Evolutionary conservation across 345 rosid genomes (phyloP).

Genomic region (Euphorbia pulcherrima): DNA sequence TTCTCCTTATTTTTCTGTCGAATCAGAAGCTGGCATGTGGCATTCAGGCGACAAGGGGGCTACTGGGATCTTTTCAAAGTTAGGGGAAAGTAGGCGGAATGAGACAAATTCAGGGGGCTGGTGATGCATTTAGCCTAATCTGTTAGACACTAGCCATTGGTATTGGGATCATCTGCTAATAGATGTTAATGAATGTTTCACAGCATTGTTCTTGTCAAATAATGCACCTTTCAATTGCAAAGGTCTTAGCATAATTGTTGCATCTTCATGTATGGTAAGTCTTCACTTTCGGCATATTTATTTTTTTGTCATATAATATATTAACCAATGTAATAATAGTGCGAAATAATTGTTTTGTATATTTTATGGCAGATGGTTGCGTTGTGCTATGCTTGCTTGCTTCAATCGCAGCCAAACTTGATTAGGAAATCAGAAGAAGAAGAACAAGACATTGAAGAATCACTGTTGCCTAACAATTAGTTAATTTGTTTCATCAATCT

Average conservation of each 20-base stretch:
- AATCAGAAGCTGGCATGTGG: too few relatives aligned
- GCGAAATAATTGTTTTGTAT: too few relatives aligned
- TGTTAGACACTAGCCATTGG: too few relatives aligned
- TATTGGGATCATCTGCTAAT: too few relatives aligned
- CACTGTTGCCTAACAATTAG: constrained; percentile 21
- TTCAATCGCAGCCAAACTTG: constrained; percentile 21
- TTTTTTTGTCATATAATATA: not conserved
- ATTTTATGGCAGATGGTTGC: constrained; percentile 30
- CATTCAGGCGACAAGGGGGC: too few relatives aligned
- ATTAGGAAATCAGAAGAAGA: constrained; percentile 18
- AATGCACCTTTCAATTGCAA: constrained; percentile 53
- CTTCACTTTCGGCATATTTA: not conserved
- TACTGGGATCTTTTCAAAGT: too few relatives aligned
- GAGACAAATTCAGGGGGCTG: too few relatives aligned
- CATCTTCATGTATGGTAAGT: constrained; percentile 50
- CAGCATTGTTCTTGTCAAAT: constrained; percentile 48
- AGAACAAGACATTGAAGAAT: constrained; percentile 33
- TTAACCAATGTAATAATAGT: not conserved
- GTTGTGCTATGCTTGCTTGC: constrained; percentile 34
- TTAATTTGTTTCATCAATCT: not conserved
- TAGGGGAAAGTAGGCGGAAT: too few relatives aligned
- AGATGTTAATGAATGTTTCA: too few relatives aligned
- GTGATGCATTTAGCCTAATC: too few relatives aligned
- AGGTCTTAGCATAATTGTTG: constrained; percentile 47
- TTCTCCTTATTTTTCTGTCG: too few relatives aligned